phyloP scores from a whole-genome alignment of 2,329 filamentous ascomycete genomes.

The Cryphonectria carpinicola region DNA sequence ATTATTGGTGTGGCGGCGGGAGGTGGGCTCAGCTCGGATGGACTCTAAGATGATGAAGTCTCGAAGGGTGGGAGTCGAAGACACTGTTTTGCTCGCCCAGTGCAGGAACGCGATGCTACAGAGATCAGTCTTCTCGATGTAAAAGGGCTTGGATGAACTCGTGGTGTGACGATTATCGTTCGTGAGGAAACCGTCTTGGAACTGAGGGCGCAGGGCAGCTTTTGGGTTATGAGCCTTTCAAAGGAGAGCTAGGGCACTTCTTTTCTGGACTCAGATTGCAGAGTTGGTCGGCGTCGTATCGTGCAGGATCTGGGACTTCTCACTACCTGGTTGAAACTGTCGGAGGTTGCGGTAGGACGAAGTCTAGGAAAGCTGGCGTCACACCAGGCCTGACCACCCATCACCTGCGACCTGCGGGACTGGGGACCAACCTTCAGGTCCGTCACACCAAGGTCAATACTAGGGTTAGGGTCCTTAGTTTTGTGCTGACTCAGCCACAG shows the following conservation, averaged over 20 bases:
- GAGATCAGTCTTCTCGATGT: not conserved
- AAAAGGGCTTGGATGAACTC: not conserved
- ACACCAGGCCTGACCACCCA: constrained; percentile 1
- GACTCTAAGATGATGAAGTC: not conserved
- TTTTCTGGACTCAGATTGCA: not conserved
- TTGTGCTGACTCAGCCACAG: not conserved
- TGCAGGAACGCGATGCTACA: not conserved
- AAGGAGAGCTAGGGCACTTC: not conserved
- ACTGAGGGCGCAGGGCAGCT: not conserved
- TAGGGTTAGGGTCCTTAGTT: not conserved
- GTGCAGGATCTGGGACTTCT: not conserved
- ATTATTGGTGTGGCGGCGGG: constrained; percentile 20
- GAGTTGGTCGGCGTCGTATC: not conserved
- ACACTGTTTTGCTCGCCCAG: not conserved
- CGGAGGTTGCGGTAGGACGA: not conserved
- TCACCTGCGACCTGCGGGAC: constrained; percentile 3
- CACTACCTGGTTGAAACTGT: not conserved
- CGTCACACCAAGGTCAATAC: not conserved
- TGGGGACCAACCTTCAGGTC: constrained; percentile 8
- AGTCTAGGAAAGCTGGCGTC: constrained; percentile 11
- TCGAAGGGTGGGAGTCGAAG: not conserved
- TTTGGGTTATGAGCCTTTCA: not conserved
- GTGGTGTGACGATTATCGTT: not conserved
- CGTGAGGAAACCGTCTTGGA: not conserved
- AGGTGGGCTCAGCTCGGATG: not conserved